Evolutionary conservation across 176 grass and related monocot species (phyloP), one percentile per base, ranked within the genome.

Genomic region (Raddia distichophylla): DNA sequence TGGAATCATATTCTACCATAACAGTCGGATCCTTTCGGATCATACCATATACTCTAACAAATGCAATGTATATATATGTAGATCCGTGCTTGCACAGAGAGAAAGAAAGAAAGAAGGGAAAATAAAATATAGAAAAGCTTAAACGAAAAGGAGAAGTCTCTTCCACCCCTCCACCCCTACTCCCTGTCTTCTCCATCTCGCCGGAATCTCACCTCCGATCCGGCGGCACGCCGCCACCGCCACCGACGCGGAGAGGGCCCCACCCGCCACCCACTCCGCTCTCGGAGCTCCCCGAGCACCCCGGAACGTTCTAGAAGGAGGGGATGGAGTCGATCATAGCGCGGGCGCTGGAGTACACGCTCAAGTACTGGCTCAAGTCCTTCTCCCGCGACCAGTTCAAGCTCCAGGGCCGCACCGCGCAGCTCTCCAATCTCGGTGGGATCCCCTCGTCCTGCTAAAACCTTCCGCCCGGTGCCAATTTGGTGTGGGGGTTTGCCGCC

Each of bases 341-440:
- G 80, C 93, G 97, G 83, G 97, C 97, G 79, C 84, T 99, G 82
- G 97, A 99, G 82, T 99, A 99, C 87, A 99, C 97, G 74, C 97
- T 99, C 85, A 99, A 99, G 76, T 99, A 99, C 89, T 99, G 97
- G 97, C 91, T 99, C 80, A 99, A 99, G 78, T 95, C 97, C 72
- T 99, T 99, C 91, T 90, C 97, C 57, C 97, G 97, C 51, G 97
- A 99, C 84, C 97, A 99, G 82, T 99, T 99, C 91, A 99, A 96
- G 93, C 97, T 99, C 73, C 93, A 99, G 83, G 93, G 93, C 68
- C 93, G 87, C 89, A 96, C 97, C 73, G 97, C 91, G 59, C 93
- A 95, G 88, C 90, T 99, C 68, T 99, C 91, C 43, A 95, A 90
- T 84, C 91, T 99, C 71, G 91, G 97, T 98, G 12, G 51, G 71